phyloP scores from a whole-genome alignment of 805 yeast species.

The Barnettozyma vustinii region DNA sequence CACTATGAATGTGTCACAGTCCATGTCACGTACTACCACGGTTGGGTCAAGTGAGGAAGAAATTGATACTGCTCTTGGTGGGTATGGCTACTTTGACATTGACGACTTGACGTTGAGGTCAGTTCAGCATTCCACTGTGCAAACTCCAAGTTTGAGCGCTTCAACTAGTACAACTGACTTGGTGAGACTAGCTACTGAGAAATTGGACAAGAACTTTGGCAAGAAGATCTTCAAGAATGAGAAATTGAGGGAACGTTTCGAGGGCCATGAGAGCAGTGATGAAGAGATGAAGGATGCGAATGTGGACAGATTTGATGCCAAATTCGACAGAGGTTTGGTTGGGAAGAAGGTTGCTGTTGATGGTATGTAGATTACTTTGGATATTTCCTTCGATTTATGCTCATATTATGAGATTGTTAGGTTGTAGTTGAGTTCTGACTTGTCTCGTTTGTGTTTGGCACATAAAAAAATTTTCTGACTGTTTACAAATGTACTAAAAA shows the following conservation, averaged over 20 bases:
- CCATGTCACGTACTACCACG: conserved; percentile 21
- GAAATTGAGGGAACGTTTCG: conserved; percentile 20
- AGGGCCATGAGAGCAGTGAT: conserved; percentile 9
- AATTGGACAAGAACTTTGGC: conserved; percentile 20
- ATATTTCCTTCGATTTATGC: background rate
- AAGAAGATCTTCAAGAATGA: conserved; percentile 16
- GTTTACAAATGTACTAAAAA: background rate
- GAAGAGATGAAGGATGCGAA: conserved; percentile 1
- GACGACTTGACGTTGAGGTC: conserved; percentile 61
- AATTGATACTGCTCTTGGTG: conserved; percentile 46
- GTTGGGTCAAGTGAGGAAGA: conserved; percentile 24
- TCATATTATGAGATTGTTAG: background rate
- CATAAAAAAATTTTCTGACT: background rate
- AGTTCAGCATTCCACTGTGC: conserved; percentile 34
- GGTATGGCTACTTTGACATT: conserved; percentile 74
- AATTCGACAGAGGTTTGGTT: conserved; percentile 36
- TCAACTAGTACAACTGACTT: conserved; percentile 13
- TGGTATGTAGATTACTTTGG: conserved; percentile 6
- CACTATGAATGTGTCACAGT: background rate
- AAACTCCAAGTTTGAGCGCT: conserved; percentile 19
- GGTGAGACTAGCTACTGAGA: conserved; percentile 5
- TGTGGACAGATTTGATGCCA: conserved; percentile 30
- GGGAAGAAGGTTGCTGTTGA: conserved; percentile 31
- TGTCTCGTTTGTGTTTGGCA: background rate
- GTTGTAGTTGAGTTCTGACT: background rate